Conservation (phyloP, 495 filamentous ascomycete genomes). For the Neurospora pannonica region DNA sequence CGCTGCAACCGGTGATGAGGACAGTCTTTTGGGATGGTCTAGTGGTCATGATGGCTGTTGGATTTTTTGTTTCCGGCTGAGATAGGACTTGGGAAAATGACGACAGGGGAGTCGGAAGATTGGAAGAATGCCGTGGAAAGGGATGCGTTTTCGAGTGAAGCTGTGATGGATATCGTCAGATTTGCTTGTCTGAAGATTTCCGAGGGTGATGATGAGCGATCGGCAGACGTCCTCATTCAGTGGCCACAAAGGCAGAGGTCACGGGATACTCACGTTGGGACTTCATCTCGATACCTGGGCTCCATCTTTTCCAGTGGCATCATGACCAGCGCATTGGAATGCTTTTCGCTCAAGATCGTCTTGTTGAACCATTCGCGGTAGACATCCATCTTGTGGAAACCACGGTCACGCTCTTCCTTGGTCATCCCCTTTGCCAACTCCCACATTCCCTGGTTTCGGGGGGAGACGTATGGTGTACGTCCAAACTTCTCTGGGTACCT, state of each 20-base stretch:
- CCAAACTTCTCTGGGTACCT: neutral
- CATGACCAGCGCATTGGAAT: neutral
- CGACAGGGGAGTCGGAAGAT: too few relatives aligned
- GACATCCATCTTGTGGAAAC: neutral
- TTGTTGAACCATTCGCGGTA: neutral
- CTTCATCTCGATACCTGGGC: neutral
- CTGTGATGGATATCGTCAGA: neutral
- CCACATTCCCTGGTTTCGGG: neutral
- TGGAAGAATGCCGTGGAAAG: neutral
- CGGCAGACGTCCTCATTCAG: neutral
- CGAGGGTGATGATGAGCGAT: neutral
- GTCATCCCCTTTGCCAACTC: neutral
- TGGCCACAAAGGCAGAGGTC: neutral
- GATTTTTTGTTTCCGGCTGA: neutral
- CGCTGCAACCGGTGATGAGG: slow-evolving; percentile 41
- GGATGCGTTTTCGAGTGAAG: neutral
- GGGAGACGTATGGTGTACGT: neutral
- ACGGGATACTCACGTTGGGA: neutral
- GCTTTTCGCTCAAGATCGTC: neutral
- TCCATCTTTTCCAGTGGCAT: neutral
- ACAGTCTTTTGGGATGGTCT: slow-evolving; percentile 1
- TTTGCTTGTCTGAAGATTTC: neutral
- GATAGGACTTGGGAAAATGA: neutral
- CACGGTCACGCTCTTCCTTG: neutral
- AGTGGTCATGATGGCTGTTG: neutral